phyloP scores from a whole-genome alignment of 495 filamentous ascomycete genomes.

The Parachaetomium inaequale region DNA sequence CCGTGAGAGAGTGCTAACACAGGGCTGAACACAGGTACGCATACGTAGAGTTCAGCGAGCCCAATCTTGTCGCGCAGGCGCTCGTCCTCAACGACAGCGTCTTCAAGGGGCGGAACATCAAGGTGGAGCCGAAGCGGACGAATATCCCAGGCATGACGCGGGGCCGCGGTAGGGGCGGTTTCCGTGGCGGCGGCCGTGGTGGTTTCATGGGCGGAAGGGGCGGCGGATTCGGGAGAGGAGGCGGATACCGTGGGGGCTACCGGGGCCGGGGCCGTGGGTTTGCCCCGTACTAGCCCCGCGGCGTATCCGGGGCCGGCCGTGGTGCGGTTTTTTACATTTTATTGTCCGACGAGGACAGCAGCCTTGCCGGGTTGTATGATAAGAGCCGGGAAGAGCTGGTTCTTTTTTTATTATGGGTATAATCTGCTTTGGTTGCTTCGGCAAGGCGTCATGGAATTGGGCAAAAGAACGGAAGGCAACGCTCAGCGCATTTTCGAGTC shows the following conservation, averaged over 20 bases:
- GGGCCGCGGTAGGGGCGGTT: conserved; percentile 61
- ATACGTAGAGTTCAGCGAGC: conserved; percentile 98
- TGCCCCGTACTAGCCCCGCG: conserved; percentile 62
- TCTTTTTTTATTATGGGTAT: conserved; percentile 15
- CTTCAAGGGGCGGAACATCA: conserved; percentile 90
- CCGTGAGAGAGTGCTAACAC: background rate
- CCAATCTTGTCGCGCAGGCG: conserved; percentile 86
- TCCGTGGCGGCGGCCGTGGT: conserved; percentile 58
- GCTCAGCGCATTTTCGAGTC: conserved; percentile 11
- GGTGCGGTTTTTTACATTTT: background rate
- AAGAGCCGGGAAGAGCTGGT: conserved; percentile 11
- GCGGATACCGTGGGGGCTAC: conserved; percentile 80
- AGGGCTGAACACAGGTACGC: conserved; percentile 71
- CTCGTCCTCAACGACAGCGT: conserved; percentile 95
- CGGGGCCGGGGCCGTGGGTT: conserved; percentile 75
- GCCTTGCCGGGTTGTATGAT: conserved; percentile 16
- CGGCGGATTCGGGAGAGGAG: conserved; percentile 51
- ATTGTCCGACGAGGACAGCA: background rate
- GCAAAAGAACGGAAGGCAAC: conserved; percentile 24
- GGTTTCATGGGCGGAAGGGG: conserved; percentile 52
- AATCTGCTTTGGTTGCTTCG: conserved; percentile 23
- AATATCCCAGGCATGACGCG: conserved; percentile 91
- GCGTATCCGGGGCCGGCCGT: background rate
- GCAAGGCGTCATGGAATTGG: conserved; percentile 28
- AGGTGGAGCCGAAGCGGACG: conserved; percentile 97